Conservation (phyloP, 139 green algal genomes). For the Chlamydomonas asymmetrica region DNA sequence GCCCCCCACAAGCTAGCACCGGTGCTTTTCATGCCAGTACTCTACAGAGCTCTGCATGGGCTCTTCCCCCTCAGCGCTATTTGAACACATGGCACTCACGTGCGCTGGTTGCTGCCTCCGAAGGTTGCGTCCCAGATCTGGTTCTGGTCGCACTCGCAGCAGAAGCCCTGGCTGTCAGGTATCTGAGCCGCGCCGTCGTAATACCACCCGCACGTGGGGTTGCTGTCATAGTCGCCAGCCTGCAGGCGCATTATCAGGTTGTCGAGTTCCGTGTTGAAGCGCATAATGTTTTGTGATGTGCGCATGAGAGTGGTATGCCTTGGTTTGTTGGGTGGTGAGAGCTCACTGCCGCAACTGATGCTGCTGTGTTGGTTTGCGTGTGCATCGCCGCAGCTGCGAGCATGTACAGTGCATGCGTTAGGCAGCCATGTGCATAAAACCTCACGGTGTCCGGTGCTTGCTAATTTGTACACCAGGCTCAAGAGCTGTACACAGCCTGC, state of each 20-base stretch:
- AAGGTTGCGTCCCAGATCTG: conserved; percentile 61
- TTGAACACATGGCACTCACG: conserved; percentile 37
- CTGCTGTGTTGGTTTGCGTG: no score
- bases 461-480: no score
- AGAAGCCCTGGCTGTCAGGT: conserved; percentile 79
- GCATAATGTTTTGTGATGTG: not conserved
- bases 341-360: no score
- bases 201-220: conserved; percentile 80
- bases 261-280: not conserved
- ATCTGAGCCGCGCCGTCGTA: conserved; percentile 27
- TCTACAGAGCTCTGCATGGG: not conserved
- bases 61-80: not conserved
- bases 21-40: no score
- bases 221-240: conserved; percentile 40
- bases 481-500: no score
- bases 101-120: conserved; percentile 48
- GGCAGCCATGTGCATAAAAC: no score
- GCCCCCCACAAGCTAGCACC: no score
- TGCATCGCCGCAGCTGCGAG: no score
- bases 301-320: no score
- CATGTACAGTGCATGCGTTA: no score
- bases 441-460: no score
- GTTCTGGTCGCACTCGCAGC: conserved; percentile 59
- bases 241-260: conserved; percentile 6
- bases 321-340: no score